phyloP scores from a whole-genome alignment of 2,329 filamentous ascomycete species.

The Pseudopithomyces maydicus region DNA sequence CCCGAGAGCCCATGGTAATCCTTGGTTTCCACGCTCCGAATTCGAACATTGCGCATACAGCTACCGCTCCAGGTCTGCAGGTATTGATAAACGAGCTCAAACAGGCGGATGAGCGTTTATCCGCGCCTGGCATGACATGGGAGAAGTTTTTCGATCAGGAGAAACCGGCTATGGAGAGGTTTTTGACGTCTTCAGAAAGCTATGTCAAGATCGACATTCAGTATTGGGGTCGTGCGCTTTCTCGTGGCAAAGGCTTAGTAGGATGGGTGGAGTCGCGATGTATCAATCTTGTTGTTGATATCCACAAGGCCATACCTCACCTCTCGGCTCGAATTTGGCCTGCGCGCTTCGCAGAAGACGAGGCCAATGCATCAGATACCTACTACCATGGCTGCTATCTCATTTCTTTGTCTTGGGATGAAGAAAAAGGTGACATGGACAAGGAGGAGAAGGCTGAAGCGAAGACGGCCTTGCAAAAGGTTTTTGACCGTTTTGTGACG shows the following conservation, averaged over 20 bases:
- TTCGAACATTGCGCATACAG: slow-evolving; percentile 63
- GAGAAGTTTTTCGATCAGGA: slow-evolving; percentile 25
- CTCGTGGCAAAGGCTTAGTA: slow-evolving; percentile 61
- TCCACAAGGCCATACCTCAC: slow-evolving; percentile 58
- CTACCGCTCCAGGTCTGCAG: slow-evolving; percentile 59
- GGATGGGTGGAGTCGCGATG: slow-evolving; percentile 69
- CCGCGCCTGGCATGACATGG: slow-evolving; percentile 32
- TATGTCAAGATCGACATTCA: slow-evolving; percentile 67
- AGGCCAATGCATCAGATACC: slow-evolving; percentile 21
- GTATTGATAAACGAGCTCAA: slow-evolving; percentile 59
- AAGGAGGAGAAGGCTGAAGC: slow-evolving; percentile 50
- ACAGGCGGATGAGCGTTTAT: slow-evolving; percentile 52
- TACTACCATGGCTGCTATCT: slow-evolving; percentile 67
- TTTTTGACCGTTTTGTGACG: slow-evolving; percentile 42
- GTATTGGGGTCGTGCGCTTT: slow-evolving; percentile 66
- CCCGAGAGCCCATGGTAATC: slow-evolving; percentile 66
- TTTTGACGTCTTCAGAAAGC: slow-evolving; percentile 57
- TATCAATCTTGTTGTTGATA: slow-evolving; percentile 62
- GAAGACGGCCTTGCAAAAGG: slow-evolving; percentile 50
- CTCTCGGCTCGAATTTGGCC: slow-evolving; percentile 67
- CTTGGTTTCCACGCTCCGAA: slow-evolving; percentile 66
- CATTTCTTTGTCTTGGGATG: slow-evolving; percentile 56
- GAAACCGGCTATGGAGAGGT: slow-evolving; percentile 34
- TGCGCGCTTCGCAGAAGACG: slow-evolving; percentile 55
- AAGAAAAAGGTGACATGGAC: background rate